Evolutionary conservation across 2,329 filamentous ascomycete genomes (phyloP), one percentile per base, ranked within the genome.

Genomic region (Colletotrichum gloeosporioides): DNA sequence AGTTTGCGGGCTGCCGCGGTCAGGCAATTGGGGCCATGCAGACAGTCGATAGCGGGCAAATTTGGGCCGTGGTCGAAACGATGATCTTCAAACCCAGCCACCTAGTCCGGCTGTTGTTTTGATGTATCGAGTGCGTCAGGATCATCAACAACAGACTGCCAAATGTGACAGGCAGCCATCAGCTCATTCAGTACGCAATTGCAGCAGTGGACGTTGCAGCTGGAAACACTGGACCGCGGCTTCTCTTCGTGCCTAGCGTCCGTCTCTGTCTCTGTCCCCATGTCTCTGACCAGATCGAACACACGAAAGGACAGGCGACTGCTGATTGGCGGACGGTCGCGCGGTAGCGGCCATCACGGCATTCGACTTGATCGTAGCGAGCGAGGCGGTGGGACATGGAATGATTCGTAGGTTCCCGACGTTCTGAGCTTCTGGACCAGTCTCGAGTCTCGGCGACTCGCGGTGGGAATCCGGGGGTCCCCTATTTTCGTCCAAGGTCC

Each of bases 21-120:
- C 64, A 76, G 73, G 73, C 49, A 63, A 61, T 65, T 53, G 27
- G 67, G 44, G 32, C 73, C 70, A 73, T 73, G 70, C 73, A 76
- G 73, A 72, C 62, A 67, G 73, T 75, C 73, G 73, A 68, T 75
- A 73, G 73, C 63, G 73, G 69, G 69, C 73, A 75, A 32, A 32
- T 73, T 68, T 73, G 73, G 73, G 70, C 70, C 49, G 22, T 64
- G 32, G 64, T 8, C 64, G 70, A 76, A 69, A 73, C 70, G 73
- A 69, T 64, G 73, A 76, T 76, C 70, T 65, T 68, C 70, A 22
- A 25, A 73, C 73, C 73, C 73, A 76, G 73, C 73, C 73, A 59
- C 61, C 34, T 57, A 39, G 57, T 39, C 61, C 31, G 55, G 18
- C 31, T 73, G 29, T 36, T 73, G 29, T 36, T 57, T 64, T 64